Base-by-base conservation (phyloP, 2,329 filamentous ascomycete species). In the Trichophyton simii region DNA sequence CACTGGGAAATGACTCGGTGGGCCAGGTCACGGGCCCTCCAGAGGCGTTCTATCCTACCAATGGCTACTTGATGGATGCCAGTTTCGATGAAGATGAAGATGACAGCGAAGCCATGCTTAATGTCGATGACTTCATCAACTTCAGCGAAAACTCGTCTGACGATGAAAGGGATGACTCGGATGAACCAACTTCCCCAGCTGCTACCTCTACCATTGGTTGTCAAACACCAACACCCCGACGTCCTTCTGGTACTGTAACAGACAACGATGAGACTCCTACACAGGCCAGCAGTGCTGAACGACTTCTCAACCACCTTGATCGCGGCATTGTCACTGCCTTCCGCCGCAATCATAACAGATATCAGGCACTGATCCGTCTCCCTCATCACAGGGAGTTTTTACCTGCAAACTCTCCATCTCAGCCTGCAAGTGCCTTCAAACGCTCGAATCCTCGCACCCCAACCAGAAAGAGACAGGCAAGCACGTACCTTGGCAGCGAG, bases 301-400 rank as follows among this genome's bases (percentile, higher is more conserved):
- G 80, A 28, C 79, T 87, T 60, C 75, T 87, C n/a, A 80, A 80
- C 60, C 85, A 87, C 66, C 83, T 91, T 44, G 84, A 87, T 68
- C 82, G 84, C 66, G 82, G 85, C 61, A 83, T 87, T 13, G 88
- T 94, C 41, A 87, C 87, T 42, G 87, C 88, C 0, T 95, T 94
- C 79, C 88, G 88, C 61, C 79, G 77, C 48, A 82, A 82, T 65
- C 78, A 81, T 67, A 76, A 75, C 69, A 72, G 76, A 64, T 76
- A 82, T 69, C 73, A 80, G 67, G 70, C 78, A 63, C 68, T 78
- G 68, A 74, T 79, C 67, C 75, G 78, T 65, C 71, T 72, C 78
- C 77, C 75, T 28, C 73, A 77, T 61, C 73, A 78, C 65, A 71
- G 72, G 57, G 72, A 77, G 66, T 73, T 77, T 64, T 73, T 77